Evolutionary conservation across 768 basidiomycete genomes (phyloP).

Genomic region (Lepiota venenata): DNA sequence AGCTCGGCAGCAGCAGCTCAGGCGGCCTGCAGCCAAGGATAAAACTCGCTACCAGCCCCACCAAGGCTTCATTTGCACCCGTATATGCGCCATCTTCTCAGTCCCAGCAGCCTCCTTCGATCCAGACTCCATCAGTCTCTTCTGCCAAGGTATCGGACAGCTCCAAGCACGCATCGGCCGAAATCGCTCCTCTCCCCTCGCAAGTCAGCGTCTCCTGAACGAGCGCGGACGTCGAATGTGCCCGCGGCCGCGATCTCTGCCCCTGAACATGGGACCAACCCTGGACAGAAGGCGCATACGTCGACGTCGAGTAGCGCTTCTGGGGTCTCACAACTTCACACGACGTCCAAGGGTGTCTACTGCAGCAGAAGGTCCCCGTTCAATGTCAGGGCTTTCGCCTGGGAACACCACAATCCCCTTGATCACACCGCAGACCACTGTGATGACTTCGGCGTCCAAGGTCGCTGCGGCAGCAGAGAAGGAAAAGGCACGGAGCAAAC

Average conservation of each 20-base stretch:
- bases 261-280: background rate
- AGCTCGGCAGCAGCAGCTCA: slow-evolving; percentile 10
- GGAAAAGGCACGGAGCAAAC: slow-evolving; percentile 11
- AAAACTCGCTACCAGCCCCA: slow-evolving; percentile 6
- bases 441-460: slow-evolving; percentile 6
- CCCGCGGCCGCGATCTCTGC: slow-evolving; percentile 5
- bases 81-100: slow-evolving; percentile 2
- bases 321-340: background rate
- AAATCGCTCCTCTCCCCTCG: background rate
- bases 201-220: slow-evolving; percentile 6
- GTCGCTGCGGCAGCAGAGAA: slow-evolving; percentile 9
- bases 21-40: slow-evolving; percentile 10
- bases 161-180: slow-evolving; percentile 1
- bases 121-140: background rate
- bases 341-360: background rate
- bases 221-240: background rate
- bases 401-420: background rate
- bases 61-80: background rate
- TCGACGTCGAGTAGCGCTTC: background rate
- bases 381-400: background rate
- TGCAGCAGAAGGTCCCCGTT: background rate
- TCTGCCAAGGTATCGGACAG: background rate
- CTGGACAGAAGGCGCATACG: background rate
- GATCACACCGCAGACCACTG: slow-evolving; percentile 8
- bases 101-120: background rate